Percentiles rank a stretch among this genome's conserved stretches.
Conservation (phyloP, 2,329 filamentous ascomycete species). For the Daldinia sp. region DNA sequence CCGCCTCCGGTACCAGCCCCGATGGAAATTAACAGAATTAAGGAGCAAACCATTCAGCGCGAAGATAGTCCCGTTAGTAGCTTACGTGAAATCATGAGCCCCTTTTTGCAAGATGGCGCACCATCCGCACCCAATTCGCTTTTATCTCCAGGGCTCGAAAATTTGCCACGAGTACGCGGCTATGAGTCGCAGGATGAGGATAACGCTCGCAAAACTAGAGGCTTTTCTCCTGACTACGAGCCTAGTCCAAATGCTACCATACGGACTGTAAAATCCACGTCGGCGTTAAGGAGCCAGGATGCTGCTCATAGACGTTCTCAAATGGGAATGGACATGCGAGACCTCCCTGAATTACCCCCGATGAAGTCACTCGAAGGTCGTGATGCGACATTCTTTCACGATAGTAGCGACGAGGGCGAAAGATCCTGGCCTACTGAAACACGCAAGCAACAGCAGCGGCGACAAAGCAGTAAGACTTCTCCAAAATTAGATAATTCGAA, state of each 20-base stretch:
- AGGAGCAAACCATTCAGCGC: slow-evolving; percentile 46
- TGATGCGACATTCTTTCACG: slow-evolving; percentile 60
- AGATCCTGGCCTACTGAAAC: slow-evolving; percentile 3
- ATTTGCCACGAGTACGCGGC: slow-evolving; percentile 36
- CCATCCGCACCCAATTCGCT: slow-evolving; percentile 30
- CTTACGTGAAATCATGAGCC: slow-evolving; percentile 85
- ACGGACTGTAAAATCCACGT: slow-evolving; percentile 64
- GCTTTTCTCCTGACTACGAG: slow-evolving; percentile 80
- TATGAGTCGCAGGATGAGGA: slow-evolving; percentile 42
- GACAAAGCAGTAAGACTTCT: slow-evolving; percentile 30
- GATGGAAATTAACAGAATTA: slow-evolving; percentile 36
- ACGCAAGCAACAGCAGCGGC: slow-evolving; percentile 13
- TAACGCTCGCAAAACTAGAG: slow-evolving; percentile 55
- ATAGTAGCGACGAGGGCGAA: slow-evolving; percentile 59
- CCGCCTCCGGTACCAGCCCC: slow-evolving; percentile 51
- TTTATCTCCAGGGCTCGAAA: slow-evolving; percentile 39
- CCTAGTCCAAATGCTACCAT: slow-evolving; percentile 77
- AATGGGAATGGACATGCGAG: slow-evolving; percentile 38
- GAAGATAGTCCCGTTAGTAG: slow-evolving; percentile 77
- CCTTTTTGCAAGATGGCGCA: slow-evolving; percentile 64
- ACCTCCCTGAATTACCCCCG: slow-evolving; percentile 41
- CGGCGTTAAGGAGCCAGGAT: slow-evolving; percentile 46
- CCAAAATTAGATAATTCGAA: slow-evolving; percentile 8
- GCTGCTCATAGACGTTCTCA: slow-evolving; percentile 38
- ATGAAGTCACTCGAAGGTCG: slow-evolving; percentile 35